phyloP scores from a whole-genome alignment of 2,329 filamentous ascomycete species.

The Colletotrichum paranaense region DNA sequence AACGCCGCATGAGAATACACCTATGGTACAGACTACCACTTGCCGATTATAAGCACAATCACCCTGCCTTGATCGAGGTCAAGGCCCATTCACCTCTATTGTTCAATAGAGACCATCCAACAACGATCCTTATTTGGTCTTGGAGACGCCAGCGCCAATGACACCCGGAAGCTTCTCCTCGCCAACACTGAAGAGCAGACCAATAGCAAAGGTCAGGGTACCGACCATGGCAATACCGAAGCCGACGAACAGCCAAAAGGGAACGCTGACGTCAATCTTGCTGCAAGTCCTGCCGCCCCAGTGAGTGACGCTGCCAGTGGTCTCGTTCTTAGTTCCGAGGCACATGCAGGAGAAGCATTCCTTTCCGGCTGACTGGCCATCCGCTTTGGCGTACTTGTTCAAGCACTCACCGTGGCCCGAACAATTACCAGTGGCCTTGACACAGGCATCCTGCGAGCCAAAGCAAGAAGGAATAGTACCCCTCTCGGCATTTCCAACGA shows the following conservation, averaged over 20 bases:
- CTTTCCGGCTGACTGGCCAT: constrained; percentile 52
- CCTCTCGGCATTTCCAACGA: constrained; percentile 49
- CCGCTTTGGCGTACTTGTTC: constrained; percentile 67
- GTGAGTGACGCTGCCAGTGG: constrained; percentile 70
- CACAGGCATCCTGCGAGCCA: constrained; percentile 74
- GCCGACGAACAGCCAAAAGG: constrained; percentile 87
- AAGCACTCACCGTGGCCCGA: constrained; percentile 83
- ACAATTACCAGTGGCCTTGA: constrained; percentile 79
- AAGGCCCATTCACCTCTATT: not conserved
- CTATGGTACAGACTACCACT: constrained; percentile 42
- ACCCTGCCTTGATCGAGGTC: constrained; percentile 17
- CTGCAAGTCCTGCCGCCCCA: constrained; percentile 91
- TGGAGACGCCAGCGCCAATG: constrained; percentile 92
- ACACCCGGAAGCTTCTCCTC: constrained; percentile 91
- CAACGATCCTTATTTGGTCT: constrained; percentile 66
- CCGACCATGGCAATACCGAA: constrained; percentile 78
- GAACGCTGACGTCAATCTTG: constrained; percentile 89
- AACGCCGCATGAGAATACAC: constrained; percentile 42
- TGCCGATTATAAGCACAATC: constrained; percentile 36
- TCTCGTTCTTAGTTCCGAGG: constrained; percentile 64
- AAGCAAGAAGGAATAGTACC: constrained; percentile 79
- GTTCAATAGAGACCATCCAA: not conserved
- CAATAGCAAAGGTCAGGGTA: constrained; percentile 76
- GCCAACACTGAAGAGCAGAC: constrained; percentile 85
- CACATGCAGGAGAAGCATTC: constrained; percentile 85